Conservation (phyloP, 495 filamentous ascomycete species). For the Xylaria venustula region DNA sequence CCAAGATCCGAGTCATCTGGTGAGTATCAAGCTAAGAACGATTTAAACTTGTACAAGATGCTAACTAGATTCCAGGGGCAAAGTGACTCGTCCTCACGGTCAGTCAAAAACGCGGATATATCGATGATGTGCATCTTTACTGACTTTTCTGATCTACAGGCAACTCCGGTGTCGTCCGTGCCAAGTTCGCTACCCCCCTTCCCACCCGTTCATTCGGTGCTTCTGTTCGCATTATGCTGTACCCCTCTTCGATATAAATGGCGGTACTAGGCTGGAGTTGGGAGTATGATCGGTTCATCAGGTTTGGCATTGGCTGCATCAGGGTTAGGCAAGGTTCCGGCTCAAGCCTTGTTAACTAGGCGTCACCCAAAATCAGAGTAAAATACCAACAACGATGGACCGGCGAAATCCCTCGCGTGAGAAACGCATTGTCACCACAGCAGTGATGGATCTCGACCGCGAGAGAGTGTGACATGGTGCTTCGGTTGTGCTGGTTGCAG, state of each 20-base stretch:
- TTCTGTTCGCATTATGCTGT: constrained; percentile 96
- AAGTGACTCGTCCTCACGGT: constrained; percentile 94
- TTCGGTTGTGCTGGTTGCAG: constrained; percentile 9
- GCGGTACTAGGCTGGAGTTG: constrained; percentile 48
- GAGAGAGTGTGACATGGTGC: constrained; percentile 9
- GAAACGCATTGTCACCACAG: constrained; percentile 15
- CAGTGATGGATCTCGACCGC: constrained; percentile 13
- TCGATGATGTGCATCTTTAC: constrained; percentile 5
- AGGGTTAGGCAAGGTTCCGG: constrained; percentile 51
- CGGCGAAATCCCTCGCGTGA: constrained; percentile 22
- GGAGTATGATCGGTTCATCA: constrained; percentile 53
- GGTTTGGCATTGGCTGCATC: constrained; percentile 48
- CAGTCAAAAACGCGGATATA: constrained; percentile 31
- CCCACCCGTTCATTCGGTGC: constrained; percentile 95
- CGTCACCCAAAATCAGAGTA: constrained; percentile 34
- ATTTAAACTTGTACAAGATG: background rate
- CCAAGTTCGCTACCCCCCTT: constrained; percentile 92
- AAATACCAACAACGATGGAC: constrained; percentile 25
- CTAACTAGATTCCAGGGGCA: constrained; percentile 53
- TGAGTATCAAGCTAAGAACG: background rate
- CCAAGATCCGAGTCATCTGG: constrained; percentile 99
- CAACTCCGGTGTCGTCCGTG: constrained; percentile 94
- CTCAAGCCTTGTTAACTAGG: constrained; percentile 40
- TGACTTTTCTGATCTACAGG: constrained; percentile 48
- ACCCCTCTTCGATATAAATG: constrained; percentile 75